Conservation (phyloP, 495 filamentous ascomycete species). For the Tuber calosporum region DNA sequence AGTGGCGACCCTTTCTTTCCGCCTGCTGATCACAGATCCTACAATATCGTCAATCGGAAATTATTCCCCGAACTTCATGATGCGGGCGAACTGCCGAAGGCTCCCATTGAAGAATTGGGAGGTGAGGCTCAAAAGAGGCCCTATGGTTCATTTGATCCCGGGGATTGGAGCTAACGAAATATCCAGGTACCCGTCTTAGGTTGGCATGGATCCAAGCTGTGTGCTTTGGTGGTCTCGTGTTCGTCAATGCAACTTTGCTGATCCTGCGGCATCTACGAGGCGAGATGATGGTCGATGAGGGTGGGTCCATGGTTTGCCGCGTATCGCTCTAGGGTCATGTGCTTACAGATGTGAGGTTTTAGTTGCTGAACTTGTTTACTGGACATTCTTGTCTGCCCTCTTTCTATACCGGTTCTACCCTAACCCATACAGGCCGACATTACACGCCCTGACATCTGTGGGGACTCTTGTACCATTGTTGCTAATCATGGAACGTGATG, state of each 20-base stretch:
- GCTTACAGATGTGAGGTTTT: neutral
- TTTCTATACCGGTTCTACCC: conserved; percentile 38
- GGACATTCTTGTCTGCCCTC: conserved; percentile 24
- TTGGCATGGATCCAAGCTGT: conserved; percentile 7
- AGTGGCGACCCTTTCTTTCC: conserved; percentile 1
- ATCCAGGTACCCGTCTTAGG: conserved; percentile 14
- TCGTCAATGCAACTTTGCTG: conserved; percentile 2
- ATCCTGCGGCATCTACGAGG: neutral
- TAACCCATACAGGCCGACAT: conserved; percentile 30
- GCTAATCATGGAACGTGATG: conserved; percentile 31
- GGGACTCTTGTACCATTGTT: conserved; percentile 29
- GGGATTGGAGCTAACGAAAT: neutral
- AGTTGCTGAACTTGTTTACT: conserved; percentile 34
- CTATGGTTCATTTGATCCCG: neutral
- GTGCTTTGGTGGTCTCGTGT: conserved; percentile 5
- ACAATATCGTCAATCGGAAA: conserved; percentile 31
- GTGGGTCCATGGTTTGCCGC: neutral
- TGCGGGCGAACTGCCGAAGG: conserved; percentile 28
- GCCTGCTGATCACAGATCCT: neutral
- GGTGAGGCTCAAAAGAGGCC: neutral
- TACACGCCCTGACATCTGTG: conserved; percentile 27
- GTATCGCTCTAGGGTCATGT: neutral
- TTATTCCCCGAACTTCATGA: conserved; percentile 37
- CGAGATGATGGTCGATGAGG: neutral
- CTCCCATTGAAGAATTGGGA: conserved; percentile 27